Conservation (phyloP, 2,329 filamentous ascomycete species). For the Remersonia thermophila region DNA sequence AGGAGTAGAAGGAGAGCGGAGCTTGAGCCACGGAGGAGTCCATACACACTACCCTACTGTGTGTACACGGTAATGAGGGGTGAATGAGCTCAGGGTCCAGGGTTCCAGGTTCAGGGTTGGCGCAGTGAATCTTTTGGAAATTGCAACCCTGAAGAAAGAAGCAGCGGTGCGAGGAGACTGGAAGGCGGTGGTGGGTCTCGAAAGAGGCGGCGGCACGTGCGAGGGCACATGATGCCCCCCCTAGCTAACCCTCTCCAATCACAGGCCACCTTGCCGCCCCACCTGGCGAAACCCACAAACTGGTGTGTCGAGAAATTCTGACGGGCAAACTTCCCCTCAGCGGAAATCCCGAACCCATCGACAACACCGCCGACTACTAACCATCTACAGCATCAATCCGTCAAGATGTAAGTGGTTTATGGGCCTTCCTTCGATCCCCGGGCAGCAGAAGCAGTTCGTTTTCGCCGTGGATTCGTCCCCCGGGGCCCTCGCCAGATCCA, state of each 20-base stretch:
- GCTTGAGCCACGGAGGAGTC: too few relatives aligned
- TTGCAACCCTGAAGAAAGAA: too few relatives aligned
- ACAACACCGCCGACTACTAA: slow-evolving; percentile 22
- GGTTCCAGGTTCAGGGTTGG: background rate
- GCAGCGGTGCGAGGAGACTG: too few relatives aligned
- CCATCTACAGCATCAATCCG: slow-evolving; percentile 25
- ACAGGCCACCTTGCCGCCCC: slow-evolving; percentile 12
- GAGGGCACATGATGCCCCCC: background rate
- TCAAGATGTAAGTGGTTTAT: slow-evolving; percentile 28
- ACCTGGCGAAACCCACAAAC: slow-evolving; percentile 20
- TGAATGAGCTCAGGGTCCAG: too few relatives aligned
- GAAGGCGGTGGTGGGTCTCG: too few relatives aligned
- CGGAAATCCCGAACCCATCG: slow-evolving; percentile 21
- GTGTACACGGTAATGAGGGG: too few relatives aligned
- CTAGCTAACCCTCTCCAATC: slow-evolving; percentile 11
- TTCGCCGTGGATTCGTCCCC: slow-evolving; percentile 1
- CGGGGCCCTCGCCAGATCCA: too few relatives aligned
- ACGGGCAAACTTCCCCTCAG: slow-evolving; percentile 20
- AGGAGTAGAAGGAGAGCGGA: too few relatives aligned
- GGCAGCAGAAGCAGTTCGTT: slow-evolving; percentile 4
- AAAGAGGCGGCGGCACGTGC: too few relatives aligned
- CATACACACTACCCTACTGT: too few relatives aligned
- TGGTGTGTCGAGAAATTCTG: slow-evolving; percentile 21
- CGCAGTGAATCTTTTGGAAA: too few relatives aligned
- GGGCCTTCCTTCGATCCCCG: slow-evolving; percentile 6